These are phyloP conservation scores for Zostera marina DNA, from an alignment of 116 monocot genomes.

Conservation along the genomic window DNA sequence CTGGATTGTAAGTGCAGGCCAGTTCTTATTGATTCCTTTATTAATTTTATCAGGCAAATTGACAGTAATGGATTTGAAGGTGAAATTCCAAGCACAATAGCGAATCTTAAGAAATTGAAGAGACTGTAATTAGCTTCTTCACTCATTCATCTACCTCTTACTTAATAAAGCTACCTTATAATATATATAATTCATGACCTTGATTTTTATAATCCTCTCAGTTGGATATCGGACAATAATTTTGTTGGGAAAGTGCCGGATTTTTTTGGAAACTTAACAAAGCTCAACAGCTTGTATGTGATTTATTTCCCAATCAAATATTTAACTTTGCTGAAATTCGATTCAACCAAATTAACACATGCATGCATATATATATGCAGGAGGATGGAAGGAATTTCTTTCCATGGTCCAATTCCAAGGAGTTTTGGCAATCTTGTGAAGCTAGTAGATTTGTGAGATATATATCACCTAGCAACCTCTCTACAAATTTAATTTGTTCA, in stretches of 20 bases:
- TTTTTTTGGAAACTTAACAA: constrained; percentile 45
- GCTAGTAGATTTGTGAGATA: constrained; percentile 47
- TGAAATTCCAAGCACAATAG: constrained; percentile 43
- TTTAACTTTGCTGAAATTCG: too few relatives aligned
- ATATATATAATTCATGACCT: neutral
- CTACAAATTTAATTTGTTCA: neutral
- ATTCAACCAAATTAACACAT: too few relatives aligned
- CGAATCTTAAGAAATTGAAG: constrained; percentile 43
- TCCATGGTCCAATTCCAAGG: constrained; percentile 67
- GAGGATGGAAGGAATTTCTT: constrained; percentile 67
- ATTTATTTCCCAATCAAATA: neutral
- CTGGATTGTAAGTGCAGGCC: too few relatives aligned
- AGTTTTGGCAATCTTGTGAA: constrained; percentile 41
- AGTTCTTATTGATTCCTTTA: too few relatives aligned
- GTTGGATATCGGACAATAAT: constrained; percentile 52
- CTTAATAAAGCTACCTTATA: too few relatives aligned
- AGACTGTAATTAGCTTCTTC: constrained; percentile 33
- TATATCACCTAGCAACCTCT: neutral
- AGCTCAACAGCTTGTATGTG: constrained; percentile 25
- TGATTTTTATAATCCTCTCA: neutral
- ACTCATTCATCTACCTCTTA: neutral
- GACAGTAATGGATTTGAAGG: constrained; percentile 52
- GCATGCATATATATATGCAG: constrained; percentile 7
- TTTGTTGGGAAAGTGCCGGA: constrained; percentile 75
- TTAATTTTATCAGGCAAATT: too few relatives aligned